Conservation (phyloP, 2,329 filamentous ascomycete species). For the Parafenestella ontariensis region DNA sequence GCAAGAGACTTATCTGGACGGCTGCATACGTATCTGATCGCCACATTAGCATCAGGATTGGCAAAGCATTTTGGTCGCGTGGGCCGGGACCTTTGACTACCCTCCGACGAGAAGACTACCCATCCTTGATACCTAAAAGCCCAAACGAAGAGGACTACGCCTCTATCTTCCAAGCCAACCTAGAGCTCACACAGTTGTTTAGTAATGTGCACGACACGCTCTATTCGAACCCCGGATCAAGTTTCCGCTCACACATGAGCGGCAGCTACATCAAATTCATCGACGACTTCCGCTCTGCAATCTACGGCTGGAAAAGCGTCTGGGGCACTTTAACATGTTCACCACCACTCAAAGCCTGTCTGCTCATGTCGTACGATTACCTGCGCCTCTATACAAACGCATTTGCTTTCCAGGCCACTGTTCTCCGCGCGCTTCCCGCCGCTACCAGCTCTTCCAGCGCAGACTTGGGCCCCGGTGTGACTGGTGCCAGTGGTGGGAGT, state of each 20-base stretch:
- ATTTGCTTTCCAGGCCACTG: slow-evolving; percentile 77
- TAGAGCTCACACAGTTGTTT: slow-evolving; percentile 75
- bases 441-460: slow-evolving; percentile 18
- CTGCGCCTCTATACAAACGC: slow-evolving; percentile 76
- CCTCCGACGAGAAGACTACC: slow-evolving; percentile 70
- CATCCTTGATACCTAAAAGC: slow-evolving; percentile 65
- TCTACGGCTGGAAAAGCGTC: slow-evolving; percentile 73
- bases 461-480: neutral
- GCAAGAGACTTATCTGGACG: slow-evolving; percentile 73
- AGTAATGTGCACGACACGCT: slow-evolving; percentile 77
- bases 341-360: slow-evolving; percentile 69
- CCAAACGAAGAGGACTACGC: slow-evolving; percentile 71
- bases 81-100: slow-evolving; percentile 72
- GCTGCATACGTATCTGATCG: slow-evolving; percentile 51
- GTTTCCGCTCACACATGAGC: slow-evolving; percentile 72
- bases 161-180: slow-evolving; percentile 72
- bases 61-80: slow-evolving; percentile 76
- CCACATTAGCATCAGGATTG: slow-evolving; percentile 71
- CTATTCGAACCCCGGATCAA: slow-evolving; percentile 73
- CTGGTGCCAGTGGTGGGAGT: neutral
- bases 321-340: slow-evolving; percentile 73
- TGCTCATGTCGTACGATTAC: slow-evolving; percentile 76
- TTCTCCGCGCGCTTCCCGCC: slow-evolving; percentile 53
- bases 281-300: slow-evolving; percentile 73
- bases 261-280: slow-evolving; percentile 78